Percentiles rank a stretch among this genome's conserved stretches.
Evolutionary conservation across 2,329 filamentous ascomycete species (phyloP).

Genomic region (Phaeosphaeriaceae sp.): DNA sequence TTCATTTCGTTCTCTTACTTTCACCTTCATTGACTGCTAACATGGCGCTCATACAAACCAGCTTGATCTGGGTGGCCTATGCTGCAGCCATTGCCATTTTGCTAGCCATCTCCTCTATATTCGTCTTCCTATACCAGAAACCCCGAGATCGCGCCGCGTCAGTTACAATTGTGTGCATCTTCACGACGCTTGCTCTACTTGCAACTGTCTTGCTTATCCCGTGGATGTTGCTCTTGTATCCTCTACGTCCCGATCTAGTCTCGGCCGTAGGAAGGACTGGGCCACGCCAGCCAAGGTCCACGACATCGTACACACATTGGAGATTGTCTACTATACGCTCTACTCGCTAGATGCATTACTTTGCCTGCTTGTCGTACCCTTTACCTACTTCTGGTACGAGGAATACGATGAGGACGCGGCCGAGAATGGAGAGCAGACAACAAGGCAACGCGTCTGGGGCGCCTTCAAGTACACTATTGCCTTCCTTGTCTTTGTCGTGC

Average conservation of each 20-base stretch:
- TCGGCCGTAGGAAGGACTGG: constrained; percentile 92
- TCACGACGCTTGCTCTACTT: constrained; percentile 85
- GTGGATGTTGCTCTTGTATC: constrained; percentile 96
- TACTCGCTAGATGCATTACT: constrained; percentile 92
- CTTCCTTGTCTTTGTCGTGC: constrained; percentile 79
- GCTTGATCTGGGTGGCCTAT: constrained; percentile 95
- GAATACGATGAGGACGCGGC: constrained; percentile 92
- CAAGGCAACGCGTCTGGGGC: constrained; percentile 75
- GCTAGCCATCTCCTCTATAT: constrained; percentile 78
- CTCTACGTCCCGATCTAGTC: constrained; percentile 76
- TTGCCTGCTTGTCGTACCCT: constrained; percentile 88
- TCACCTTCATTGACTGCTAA: constrained; percentile 2
- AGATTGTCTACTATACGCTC: constrained; percentile 88
- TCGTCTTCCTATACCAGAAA: constrained; percentile 90
- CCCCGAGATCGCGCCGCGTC: constrained; percentile 82
- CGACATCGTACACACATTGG: constrained; percentile 78
- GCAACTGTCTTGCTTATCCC: constrained; percentile 88
- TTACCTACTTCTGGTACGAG: constrained; percentile 98
- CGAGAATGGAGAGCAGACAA: constrained; percentile 76
- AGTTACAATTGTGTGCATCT: constrained; percentile 82
- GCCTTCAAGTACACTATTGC: constrained; percentile 89
- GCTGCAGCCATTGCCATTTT: constrained; percentile 79
- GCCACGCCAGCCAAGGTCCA: constrained; percentile 82
- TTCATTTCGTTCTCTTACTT: too few species aligned
- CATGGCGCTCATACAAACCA: constrained; percentile 79